phyloP scores from a whole-genome alignment of 306 rosid species.

The Astragalus glycyphyllos region DNA sequence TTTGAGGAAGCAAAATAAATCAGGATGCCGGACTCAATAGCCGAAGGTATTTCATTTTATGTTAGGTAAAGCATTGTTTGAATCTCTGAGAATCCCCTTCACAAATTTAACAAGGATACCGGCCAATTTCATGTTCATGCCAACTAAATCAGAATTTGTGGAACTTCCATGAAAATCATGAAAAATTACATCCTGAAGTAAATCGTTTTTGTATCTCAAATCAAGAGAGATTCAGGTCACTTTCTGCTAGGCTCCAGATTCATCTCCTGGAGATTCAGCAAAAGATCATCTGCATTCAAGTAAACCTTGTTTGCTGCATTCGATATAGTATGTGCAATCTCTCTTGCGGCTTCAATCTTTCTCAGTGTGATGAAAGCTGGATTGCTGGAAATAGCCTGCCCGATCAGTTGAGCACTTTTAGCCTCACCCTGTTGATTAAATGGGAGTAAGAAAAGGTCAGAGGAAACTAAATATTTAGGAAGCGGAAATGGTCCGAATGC shows the following conservation, averaged over 20 bases:
- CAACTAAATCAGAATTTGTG: constrained; percentile 16
- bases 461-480: neutral
- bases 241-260: constrained; percentile 53
- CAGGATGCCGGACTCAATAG: neutral
- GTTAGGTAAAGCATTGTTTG: neutral
- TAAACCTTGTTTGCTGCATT: constrained; percentile 66
- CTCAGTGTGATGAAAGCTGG: constrained; percentile 78
- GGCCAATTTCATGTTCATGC: constrained; percentile 10
- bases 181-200: constrained; percentile 29
- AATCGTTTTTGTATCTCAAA: constrained; percentile 18
- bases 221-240: constrained; percentile 36
- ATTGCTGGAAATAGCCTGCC: constrained; percentile 80
- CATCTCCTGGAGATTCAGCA: constrained; percentile 80
- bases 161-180: neutral
- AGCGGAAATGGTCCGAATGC: neutral
- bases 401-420: constrained; percentile 77
- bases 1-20: constrained; percentile 6
- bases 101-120: constrained; percentile 20
- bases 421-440: constrained; percentile 76
- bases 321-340: constrained; percentile 73
- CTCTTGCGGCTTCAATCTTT: constrained; percentile 95
- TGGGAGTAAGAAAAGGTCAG: neutral
- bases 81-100: constrained; percentile 13
- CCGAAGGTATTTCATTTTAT: constrained; percentile 4
- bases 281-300: constrained; percentile 72